These are phyloP conservation scores for Friedmanniomyces simplex DNA, from an alignment of 495 filamentous ascomycete species.

Conservation along the genomic window DNA sequence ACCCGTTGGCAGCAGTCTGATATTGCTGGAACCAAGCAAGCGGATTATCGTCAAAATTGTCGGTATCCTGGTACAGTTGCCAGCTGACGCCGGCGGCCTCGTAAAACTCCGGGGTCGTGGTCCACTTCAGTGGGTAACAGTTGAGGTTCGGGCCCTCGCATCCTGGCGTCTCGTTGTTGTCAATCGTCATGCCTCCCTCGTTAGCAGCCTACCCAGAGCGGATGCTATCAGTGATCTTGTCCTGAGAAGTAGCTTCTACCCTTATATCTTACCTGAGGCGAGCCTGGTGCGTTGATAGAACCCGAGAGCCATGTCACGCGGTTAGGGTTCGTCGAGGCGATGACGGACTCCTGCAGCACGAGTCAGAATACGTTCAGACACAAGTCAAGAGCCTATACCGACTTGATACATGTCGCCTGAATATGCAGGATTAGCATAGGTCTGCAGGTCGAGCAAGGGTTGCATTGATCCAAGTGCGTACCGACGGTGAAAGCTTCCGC, in stretches of 20 bases:
- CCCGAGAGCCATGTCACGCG: slow-evolving; percentile 46
- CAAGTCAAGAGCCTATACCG: too few species aligned
- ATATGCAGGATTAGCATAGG: too few species aligned
- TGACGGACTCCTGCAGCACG: slow-evolving; percentile 46
- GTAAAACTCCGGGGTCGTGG: slow-evolving; percentile 43
- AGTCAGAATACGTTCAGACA: too few species aligned
- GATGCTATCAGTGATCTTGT: too few species aligned
- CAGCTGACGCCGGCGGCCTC: slow-evolving; percentile 44
- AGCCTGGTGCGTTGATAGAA: slow-evolving; percentile 43
- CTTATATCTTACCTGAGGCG: too few species aligned
- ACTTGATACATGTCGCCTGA: too few species aligned
- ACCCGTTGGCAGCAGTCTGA: slow-evolving; percentile 34
- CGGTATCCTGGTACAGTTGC: slow-evolving; percentile 44
- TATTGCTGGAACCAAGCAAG: slow-evolving; percentile 46
- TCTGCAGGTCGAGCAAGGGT: too few species aligned
- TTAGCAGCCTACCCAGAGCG: too few species aligned
- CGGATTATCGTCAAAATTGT: slow-evolving; percentile 48
- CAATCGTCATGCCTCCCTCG: slow-evolving; percentile 42
- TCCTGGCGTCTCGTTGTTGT: slow-evolving; percentile 47
- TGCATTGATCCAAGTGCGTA: too few species aligned
- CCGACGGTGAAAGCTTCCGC: slow-evolving; percentile 45
- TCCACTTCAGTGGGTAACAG: slow-evolving; percentile 48
- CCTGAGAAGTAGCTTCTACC: slow-evolving; percentile 33
- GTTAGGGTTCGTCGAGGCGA: slow-evolving; percentile 46
- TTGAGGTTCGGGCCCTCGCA: slow-evolving; percentile 37